A percentile compares a stretch with the other conserved stretches of the same genome.
phyloP scores from a whole-genome alignment of 495 filamentous ascomycete genomes.

The Terfezia boudieri region DNA sequence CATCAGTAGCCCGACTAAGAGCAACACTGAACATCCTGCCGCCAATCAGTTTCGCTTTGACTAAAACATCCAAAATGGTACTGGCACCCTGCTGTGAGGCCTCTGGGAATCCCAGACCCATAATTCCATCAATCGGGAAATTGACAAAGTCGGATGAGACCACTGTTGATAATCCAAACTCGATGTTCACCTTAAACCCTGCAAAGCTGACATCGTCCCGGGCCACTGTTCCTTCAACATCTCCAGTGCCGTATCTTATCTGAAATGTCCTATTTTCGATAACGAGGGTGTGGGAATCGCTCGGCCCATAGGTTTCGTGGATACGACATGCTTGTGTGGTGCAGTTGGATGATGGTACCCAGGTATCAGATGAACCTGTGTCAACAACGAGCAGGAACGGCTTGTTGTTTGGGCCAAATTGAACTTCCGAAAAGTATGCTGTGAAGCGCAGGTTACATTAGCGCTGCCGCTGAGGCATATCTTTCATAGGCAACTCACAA shows the following conservation, averaged over 20 bases:
- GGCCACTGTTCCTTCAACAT: conserved; percentile 37
- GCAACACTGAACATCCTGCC: conserved; percentile 46
- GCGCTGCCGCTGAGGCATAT: neutral
- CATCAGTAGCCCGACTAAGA: conserved; percentile 39
- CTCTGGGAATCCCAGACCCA: conserved; percentile 43
- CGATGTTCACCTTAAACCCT: conserved; percentile 33
- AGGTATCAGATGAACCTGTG: conserved; percentile 54
- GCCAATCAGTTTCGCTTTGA: conserved; percentile 31
- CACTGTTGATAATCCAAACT: conserved; percentile 45
- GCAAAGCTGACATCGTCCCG: conserved; percentile 43
- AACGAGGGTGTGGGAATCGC: conserved; percentile 35
- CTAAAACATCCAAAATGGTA: conserved; percentile 40
- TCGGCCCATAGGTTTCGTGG: conserved; percentile 43
- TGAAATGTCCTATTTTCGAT: conserved; percentile 27
- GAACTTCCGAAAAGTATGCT: conserved; percentile 48
- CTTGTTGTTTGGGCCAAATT: conserved; percentile 40
- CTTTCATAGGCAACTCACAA: conserved; percentile 3
- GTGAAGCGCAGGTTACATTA: neutral
- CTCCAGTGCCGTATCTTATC: conserved; percentile 51
- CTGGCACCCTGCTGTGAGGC: conserved; percentile 24
- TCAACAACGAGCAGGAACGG: conserved; percentile 54
- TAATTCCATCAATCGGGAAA: conserved; percentile 73
- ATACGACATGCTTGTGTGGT: conserved; percentile 32
- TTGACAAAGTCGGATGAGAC: conserved; percentile 44
- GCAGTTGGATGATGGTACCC: conserved; percentile 53